Evolutionary conservation across 495 filamentous ascomycete species (phyloP).

Genomic region (Podospora tetraspora): DNA sequence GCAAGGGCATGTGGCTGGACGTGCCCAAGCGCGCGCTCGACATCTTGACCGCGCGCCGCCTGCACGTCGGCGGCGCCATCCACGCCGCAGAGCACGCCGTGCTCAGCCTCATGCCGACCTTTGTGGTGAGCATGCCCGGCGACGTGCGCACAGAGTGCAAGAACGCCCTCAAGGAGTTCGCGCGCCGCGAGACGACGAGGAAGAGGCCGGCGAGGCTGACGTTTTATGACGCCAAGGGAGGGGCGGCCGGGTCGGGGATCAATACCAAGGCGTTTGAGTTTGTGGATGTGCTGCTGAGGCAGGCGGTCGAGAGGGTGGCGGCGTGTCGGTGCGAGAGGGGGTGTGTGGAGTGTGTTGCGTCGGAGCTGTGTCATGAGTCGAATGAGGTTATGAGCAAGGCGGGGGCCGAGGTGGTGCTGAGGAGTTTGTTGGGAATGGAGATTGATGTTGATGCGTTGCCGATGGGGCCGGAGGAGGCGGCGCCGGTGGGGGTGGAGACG

Average conservation of each 20-base stretch:
- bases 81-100: slow-evolving; percentile 93
- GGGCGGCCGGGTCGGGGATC: slow-evolving; percentile 75
- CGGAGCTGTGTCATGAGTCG: slow-evolving; percentile 77
- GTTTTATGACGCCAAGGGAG: slow-evolving; percentile 93
- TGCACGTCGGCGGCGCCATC: slow-evolving; percentile 86
- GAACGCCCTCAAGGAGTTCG: slow-evolving; percentile 68
- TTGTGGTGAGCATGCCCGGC: slow-evolving; percentile 75
- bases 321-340: slow-evolving; percentile 65
- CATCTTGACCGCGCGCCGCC: slow-evolving; percentile 61
- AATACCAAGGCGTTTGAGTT: slow-evolving; percentile 91
- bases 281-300: slow-evolving; percentile 67
- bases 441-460: slow-evolving; percentile 74
- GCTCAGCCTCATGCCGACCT: slow-evolving; percentile 79
- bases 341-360: slow-evolving; percentile 82
- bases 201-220: slow-evolving; percentile 85
- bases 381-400: slow-evolving; percentile 94
- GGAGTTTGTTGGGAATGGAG: slow-evolving; percentile 64
- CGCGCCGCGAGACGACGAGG: slow-evolving; percentile 53
- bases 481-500: slow-evolving; percentile 72
- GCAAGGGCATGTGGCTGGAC: slow-evolving; percentile 96
- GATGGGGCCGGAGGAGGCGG: slow-evolving; percentile 67
- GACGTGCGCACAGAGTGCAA: slow-evolving; percentile 96
- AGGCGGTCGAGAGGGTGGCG: slow-evolving; percentile 74
- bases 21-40: slow-evolving; percentile 73
- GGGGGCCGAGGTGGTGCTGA: slow-evolving; percentile 74